Evolutionary conservation across 495 filamentous ascomycete species (phyloP), one percentile per base, ranked within the genome.

Genomic region (Corynascus novoguineensis): DNA sequence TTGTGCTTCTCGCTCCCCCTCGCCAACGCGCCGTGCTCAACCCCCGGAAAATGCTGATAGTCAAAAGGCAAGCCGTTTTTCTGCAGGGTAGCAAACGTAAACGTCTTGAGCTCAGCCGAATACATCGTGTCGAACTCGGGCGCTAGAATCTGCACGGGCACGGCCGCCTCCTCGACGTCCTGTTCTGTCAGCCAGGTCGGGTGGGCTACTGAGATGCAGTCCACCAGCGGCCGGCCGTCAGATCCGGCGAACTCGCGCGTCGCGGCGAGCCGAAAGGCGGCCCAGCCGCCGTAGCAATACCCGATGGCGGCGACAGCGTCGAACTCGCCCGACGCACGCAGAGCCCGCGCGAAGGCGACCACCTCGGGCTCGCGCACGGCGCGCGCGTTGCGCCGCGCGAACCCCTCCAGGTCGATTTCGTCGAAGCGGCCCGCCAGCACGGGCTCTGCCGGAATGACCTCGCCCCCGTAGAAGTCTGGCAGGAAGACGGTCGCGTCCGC

Each of bases 241-340:
- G 0, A 4, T 44, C 40, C 40, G 3, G 75, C 65, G 62, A 24
- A 73, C 45, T 48, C 45, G 4, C 7, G 15, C 27, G 25, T 17
- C 15, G 6, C n/a, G n/a, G n/a, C 45, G 4, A 48, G 27, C 45
- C 45, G 4, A 8, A 48, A 21, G 7, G 19, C 71, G 0, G 74
- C 81, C 81, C 81, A 84, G 1, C 80, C 82, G 49, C 83, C 82
- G 48, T 73, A 86, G 71, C 84, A 86, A 65, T 76, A 85, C 4
- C 83, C 83, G 19, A 85, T 66, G 2, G 81, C 81, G 8, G 72
- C 82, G 32, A 84, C 57, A 37, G 68, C 72, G 34, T 65, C 66
- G 62, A 75, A 71, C 27, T 71, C 51, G 6, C 12, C 42, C n/a
- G 7, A 11, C 37, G 29, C 31, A 5, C 74, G 72, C 19, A 86